A percentile compares a stretch with the other conserved stretches of the same genome.
Evolutionary conservation across 108 stramenopile genomes (phyloP).

Genomic region (Discostella stelligeroides): DNA sequence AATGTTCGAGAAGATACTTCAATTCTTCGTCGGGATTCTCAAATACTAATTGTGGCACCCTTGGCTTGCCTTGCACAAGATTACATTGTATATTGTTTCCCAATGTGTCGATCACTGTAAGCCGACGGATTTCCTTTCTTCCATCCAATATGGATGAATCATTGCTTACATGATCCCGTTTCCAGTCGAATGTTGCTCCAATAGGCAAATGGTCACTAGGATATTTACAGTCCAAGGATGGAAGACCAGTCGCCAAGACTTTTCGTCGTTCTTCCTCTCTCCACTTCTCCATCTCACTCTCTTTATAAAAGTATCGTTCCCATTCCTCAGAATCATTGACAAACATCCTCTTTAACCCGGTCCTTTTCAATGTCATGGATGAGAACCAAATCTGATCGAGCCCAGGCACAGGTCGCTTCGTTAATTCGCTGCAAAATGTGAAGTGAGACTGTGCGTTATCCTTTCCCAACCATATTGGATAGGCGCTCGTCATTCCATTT

Average conservation of each 20-base stretch:
- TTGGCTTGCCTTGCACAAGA: conserved; percentile 10
- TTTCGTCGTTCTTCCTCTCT: conserved; percentile 24
- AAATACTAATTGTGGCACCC: conserved; percentile 21
- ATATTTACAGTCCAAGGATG: conserved; percentile 30
- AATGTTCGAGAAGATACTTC: conserved; percentile 38
- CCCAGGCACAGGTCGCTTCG: conserved; percentile 45
- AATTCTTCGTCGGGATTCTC: conserved; percentile 40
- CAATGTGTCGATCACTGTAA: conserved; percentile 27
- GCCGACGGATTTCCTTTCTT: conserved; percentile 3
- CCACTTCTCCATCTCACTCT: conserved; percentile 17
- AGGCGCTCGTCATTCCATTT: conserved; percentile 49
- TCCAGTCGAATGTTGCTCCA: conserved; percentile 53
- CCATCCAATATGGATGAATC: neutral
- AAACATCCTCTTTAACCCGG: conserved; percentile 44
- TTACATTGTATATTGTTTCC: conserved; percentile 26
- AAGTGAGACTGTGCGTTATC: conserved; percentile 46
- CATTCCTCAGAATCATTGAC: conserved; percentile 28
- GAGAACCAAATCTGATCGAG: conserved; percentile 66
- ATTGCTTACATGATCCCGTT: conserved; percentile 11
- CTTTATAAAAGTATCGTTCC: conserved; percentile 26
- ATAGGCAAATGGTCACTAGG: conserved; percentile 59
- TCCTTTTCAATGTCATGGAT: conserved; percentile 33
- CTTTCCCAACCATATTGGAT: conserved; percentile 46
- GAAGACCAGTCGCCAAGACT: conserved; percentile 47
- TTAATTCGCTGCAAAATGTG: conserved; percentile 41